Conservation (phyloP, 1,284 basidiomycete genomes). For the Cutaneotrichosporon spelunceum region DNA sequence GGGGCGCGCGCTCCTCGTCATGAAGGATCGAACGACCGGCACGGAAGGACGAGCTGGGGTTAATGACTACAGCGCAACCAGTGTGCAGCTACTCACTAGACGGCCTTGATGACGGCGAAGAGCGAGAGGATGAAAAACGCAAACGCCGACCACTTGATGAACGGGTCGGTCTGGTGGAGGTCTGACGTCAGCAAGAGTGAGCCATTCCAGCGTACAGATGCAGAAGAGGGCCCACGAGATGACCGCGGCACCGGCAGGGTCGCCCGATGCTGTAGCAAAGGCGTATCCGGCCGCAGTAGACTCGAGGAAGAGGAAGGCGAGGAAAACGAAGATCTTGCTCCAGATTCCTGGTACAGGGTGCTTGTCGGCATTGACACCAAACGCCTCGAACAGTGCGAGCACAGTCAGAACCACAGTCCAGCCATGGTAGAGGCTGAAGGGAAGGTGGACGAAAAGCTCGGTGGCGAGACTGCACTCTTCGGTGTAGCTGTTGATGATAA, state of each 20-base stretch:
- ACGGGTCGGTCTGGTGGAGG: conserved; percentile 60
- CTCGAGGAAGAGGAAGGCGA: conserved; percentile 86
- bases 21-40: conserved; percentile 57
- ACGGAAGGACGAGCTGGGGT: conserved; percentile 43
- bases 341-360: conserved; percentile 73
- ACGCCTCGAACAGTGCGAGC: conserved; percentile 83
- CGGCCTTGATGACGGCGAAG: conserved; percentile 71
- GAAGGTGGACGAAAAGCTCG: conserved; percentile 60
- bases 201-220: conserved; percentile 38
- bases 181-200: conserved; percentile 43
- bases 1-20: conserved; percentile 82
- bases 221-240: conserved; percentile 51
- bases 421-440: conserved; percentile 90
- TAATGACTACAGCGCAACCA: not conserved
- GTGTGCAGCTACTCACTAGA: conserved; percentile 38
- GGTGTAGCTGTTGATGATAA: conserved; percentile 82
- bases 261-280: conserved; percentile 82
- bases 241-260: conserved; percentile 55
- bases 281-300: conserved; percentile 86
- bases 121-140: conserved; percentile 80
- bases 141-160: conserved; percentile 86
- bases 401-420: conserved; percentile 91
- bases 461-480: conserved; percentile 60
- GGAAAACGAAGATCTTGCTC: conserved; percentile 92
- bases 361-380: conserved; percentile 69